A percentile compares a stretch with the other conserved stretches of the same genome.
phyloP scores from a whole-genome alignment of 805 yeast species.

The Teunomyces tritomae region DNA sequence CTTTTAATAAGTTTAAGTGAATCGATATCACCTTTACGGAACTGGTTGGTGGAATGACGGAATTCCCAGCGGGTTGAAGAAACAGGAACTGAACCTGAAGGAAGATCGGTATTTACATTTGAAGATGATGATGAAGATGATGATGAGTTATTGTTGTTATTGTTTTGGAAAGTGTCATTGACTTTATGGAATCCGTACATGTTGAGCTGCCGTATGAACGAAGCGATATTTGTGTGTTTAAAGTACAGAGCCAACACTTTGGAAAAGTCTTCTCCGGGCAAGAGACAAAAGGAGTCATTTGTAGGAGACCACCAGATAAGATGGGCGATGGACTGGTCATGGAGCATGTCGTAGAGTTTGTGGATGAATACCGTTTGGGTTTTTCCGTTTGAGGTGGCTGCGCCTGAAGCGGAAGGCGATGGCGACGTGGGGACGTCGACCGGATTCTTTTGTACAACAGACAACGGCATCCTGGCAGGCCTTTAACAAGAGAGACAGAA shows the following conservation, averaged over 20 bases:
- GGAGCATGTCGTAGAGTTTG: conserved; percentile 87
- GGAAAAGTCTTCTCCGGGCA: conserved; percentile 84
- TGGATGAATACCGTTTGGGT: conserved; percentile 67
- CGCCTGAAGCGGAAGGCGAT: conserved; percentile 3
- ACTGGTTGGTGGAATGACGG: conserved; percentile 74
- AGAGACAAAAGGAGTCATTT: conserved; percentile 71
- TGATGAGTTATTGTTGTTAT: conserved; percentile 10
- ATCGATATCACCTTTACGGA: conserved; percentile 78
- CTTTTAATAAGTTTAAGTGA: conserved; percentile 74
- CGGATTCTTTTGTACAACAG: neutral
- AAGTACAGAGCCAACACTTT: conserved; percentile 61
- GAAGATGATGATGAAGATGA: conserved; percentile 6
- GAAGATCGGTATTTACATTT: conserved; percentile 10
- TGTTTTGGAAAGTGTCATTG: conserved; percentile 35
- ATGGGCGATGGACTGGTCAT: conserved; percentile 67
- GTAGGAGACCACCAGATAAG: conserved; percentile 83
- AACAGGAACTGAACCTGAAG: conserved; percentile 14
- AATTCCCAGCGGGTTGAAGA: conserved; percentile 69
- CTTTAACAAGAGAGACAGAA: neutral
- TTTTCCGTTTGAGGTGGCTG: conserved; percentile 18
- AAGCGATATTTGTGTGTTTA: conserved; percentile 45
- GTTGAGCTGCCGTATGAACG: conserved; percentile 42
- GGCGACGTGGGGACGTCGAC: conserved; percentile 3
- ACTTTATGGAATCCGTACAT: conserved; percentile 48
- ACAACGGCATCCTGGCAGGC: conserved; percentile 2